Conservation (phyloP, 164 flowering plant species). For the Stephania yunnanensis region DNA sequence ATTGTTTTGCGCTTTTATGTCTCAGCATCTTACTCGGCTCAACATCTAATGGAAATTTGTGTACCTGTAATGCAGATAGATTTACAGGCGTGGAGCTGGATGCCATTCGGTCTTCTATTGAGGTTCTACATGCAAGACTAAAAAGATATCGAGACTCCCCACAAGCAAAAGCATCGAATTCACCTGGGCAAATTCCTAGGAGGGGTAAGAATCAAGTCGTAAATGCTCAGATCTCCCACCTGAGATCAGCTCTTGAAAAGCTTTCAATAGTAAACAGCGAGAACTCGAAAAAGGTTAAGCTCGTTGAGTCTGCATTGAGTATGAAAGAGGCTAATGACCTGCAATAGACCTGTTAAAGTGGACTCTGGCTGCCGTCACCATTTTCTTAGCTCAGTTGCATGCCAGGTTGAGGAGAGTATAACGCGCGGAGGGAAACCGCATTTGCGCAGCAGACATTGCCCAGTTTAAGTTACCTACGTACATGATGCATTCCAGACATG, state of each 20-base stretch:
- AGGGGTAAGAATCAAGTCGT: constrained; percentile 33
- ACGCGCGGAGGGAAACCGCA: no score
- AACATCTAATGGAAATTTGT: not conserved
- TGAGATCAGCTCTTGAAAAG: constrained; percentile 54
- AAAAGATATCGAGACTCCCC: constrained; percentile 43
- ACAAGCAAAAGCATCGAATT: constrained; percentile 22
- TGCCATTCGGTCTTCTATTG: constrained; percentile 65
- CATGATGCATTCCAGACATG: no score
- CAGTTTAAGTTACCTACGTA: no score
- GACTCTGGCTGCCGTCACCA: not conserved
- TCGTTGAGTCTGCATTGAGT: constrained; percentile 60
- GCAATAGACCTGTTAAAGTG: not conserved
- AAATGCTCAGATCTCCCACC: constrained; percentile 52
- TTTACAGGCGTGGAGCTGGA: constrained; percentile 68
- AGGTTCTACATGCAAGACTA: constrained; percentile 54
- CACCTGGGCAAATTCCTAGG: constrained; percentile 27
- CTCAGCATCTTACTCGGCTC: not conserved
- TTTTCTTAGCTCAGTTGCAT: not conserved
- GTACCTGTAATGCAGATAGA: constrained; percentile 46
- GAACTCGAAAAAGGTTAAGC: constrained; percentile 60
- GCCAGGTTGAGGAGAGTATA: no score
- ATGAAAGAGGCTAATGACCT: constrained; percentile 30
- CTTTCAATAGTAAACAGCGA: constrained; percentile 83
- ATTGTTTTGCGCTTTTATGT: not conserved
- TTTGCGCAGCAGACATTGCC: no score